Evolutionary conservation across 495 filamentous ascomycete species (phyloP), one percentile per base, ranked within the genome.

Genomic region (Stereocaulon alpinum): DNA sequence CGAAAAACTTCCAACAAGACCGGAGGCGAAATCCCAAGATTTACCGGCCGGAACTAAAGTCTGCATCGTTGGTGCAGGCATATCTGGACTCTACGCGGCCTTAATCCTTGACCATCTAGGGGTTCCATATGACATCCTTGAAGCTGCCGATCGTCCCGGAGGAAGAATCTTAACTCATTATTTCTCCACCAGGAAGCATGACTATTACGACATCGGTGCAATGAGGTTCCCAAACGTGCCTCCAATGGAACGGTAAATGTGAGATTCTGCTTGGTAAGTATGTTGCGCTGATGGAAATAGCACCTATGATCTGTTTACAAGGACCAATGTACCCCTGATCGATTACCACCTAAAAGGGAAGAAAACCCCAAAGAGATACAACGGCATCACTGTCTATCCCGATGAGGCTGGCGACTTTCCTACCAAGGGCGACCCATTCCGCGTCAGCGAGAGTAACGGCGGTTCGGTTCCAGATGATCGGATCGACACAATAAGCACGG

Each of bases 131-230:
- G 45, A 34, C 14, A 40, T 57, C 14, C 15, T 57, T 9, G 24
- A 57, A 40, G 55, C 55, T 12, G 41, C 27, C 42, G 55, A 57
- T 27, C 41, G 41, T 29, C 42, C 45, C 3, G 37, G 41, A 15
- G 55, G 55, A n/a, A 27, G 41, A 22, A 57, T 57, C 24, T 18
- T 52, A 6, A 52, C 49, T 29, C 49, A 52, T n/a, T 52, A 52
- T 12, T 52, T 52, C 30, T 52, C 49, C 34, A 52, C 49, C n/a
- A 52, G 9, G 12, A n/a, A 32, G 30, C 49, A 52, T 18, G 49
- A 52, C 15, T 52, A 52, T 12, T 52, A 52, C 20, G 49, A 52
- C 7, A 52, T 52, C 30, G 49, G 49, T 12, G 49, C 49, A 29
- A 52, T 52, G 49, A 17, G 49, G 29, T 52, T 52, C 10, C 49